Evolutionary conservation across 768 basidiomycete species (phyloP), one percentile per base, ranked within the genome.

Genomic region (Paxillus ammoniavirescens): DNA sequence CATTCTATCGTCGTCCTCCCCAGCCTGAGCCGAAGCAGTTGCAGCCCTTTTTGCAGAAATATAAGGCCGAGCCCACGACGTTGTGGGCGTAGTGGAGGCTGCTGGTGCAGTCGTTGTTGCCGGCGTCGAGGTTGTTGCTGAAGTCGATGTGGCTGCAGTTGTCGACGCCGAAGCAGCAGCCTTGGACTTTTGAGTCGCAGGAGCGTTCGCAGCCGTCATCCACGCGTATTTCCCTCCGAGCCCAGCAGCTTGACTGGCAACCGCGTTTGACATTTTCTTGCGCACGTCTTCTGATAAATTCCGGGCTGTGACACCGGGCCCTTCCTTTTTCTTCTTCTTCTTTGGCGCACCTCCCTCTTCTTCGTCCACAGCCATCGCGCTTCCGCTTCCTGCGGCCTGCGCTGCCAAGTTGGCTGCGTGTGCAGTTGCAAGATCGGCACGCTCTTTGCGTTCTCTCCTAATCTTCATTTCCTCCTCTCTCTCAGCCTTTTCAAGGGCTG

Each of bases 211-310:
- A 5, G 87, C 81, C 14, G 75, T 91, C 90, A 94, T 91, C 93
- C 93, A 95, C 14, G 89, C 78, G 62, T 93, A 95, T 69, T 86
- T 87, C 18, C 87, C 84, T 1, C 85, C 83, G 18, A 91, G 65
- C 0, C 93, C 93, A n/a, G 91, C 90, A 5, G 91, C 91, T 65
- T 91, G 91, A 59, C 85, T 87, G 21, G 93, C 93, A 6, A 90
- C 89, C 21, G 88, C 88, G 67, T 96, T 93, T 33, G 87, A 89
- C 85, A 94, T 85, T 67, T 91, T 93, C 78, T 95, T 95, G 60
- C 86, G 77, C 61, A 92, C 88, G 61, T 94, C 93, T 69, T 93
- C 93, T 5, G 86, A 87, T 89, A 95, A 91, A 65, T 93, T 93
- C 52, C 88, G 76, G 50, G 91, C 90, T 0, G 89, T 89, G 10